Evolutionary conservation across 208 protist species (phyloP).

Genomic region (Leishmania tarentolae): DNA sequence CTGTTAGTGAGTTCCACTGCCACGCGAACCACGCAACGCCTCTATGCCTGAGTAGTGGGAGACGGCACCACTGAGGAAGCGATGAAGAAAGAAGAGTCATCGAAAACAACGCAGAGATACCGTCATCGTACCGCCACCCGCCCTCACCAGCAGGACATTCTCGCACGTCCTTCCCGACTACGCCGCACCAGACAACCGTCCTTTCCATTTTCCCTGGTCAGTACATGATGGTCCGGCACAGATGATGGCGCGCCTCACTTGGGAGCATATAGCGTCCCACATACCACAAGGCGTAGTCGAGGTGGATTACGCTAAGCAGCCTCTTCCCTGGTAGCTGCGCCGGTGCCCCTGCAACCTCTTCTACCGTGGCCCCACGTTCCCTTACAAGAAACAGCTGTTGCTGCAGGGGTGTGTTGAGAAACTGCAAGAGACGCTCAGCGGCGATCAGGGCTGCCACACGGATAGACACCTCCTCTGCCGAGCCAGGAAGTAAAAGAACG

Average conservation of each 20-base stretch:
- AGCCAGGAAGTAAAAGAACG: slow-evolving; percentile 44
- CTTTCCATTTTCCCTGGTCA: slow-evolving; percentile 4
- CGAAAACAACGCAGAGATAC: background rate
- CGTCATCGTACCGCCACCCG: background rate
- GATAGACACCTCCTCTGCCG: slow-evolving; percentile 67
- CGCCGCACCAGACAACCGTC: background rate
- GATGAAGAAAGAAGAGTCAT: background rate
- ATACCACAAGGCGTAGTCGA: slow-evolving; percentile 85
- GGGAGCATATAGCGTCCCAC: slow-evolving; percentile 55
- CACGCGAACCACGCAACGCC: background rate
- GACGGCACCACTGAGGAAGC: background rate
- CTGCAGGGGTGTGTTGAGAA: slow-evolving; percentile 16
- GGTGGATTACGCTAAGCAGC: slow-evolving; percentile 21
- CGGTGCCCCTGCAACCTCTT: background rate
- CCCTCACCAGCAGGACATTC: background rate
- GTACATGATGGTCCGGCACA: slow-evolving; percentile 74
- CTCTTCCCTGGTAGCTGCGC: background rate
- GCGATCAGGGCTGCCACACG: slow-evolving; percentile 63
- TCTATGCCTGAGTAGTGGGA: background rate
- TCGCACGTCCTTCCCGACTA: background rate
- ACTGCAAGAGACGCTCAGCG: slow-evolving; percentile 51
- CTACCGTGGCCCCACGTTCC: background rate
- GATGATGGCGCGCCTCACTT: slow-evolving; percentile 53
- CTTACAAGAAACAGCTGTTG: background rate
- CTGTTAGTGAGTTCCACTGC: background rate